Evolutionary conservation across 2,329 filamentous ascomycete species (phyloP).

Genomic region (Corniculantispora saksenae): DNA sequence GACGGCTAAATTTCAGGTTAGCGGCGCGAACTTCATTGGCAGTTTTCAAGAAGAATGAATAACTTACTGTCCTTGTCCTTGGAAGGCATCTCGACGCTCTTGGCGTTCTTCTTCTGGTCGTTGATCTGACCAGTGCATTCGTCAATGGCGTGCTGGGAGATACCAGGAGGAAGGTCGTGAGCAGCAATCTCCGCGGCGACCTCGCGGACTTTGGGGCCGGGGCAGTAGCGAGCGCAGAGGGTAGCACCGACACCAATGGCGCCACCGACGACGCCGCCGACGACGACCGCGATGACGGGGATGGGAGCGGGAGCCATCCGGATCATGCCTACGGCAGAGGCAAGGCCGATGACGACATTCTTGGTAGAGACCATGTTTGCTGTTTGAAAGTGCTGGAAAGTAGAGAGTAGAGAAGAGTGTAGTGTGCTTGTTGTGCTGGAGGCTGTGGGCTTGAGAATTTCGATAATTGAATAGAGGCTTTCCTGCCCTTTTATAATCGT

Average conservation of each 20-base stretch:
- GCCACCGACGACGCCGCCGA: background rate
- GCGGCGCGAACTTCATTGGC: no score
- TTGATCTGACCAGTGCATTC: constrained; percentile 5
- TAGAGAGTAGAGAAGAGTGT: no score
- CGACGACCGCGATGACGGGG: background rate
- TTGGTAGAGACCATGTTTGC: no score
- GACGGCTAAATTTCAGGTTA: background rate
- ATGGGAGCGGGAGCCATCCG: constrained; percentile 2
- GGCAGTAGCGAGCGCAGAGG: constrained; percentile 7
- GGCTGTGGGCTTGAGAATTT: no score
- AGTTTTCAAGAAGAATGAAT: background rate
- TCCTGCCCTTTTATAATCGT: no score
- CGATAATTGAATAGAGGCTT: no score
- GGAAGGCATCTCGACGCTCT: background rate
- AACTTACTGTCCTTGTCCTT: background rate
- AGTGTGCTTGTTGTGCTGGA: no score
- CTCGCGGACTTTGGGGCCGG: background rate
- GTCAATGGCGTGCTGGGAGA: constrained; percentile 5
- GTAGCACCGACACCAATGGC: constrained; percentile 2
- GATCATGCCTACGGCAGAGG: no score
- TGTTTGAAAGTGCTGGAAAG: no score
- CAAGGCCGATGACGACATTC: no score
- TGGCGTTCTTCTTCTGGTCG: constrained; percentile 4
- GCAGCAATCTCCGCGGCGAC: background rate
- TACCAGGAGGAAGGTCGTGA: background rate